Conservation (phyloP, 2,329 filamentous ascomycete species). For the Dendrostoma leiphaemia region DNA sequence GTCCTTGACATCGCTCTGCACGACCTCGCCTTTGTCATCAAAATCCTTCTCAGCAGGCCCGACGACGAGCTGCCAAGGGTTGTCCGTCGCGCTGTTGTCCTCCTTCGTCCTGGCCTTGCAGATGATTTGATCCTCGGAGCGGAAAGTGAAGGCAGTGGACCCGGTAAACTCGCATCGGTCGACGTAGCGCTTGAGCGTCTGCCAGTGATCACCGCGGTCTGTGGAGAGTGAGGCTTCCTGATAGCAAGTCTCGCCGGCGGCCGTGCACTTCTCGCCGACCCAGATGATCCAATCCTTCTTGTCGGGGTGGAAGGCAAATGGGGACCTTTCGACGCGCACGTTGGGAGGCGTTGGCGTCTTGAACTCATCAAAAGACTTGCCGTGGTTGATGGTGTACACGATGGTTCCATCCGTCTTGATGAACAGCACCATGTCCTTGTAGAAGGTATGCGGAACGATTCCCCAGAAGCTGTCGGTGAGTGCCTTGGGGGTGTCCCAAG, state of each 20-base stretch:
- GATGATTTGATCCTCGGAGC: slow-evolving; percentile 53
- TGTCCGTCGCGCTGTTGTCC: slow-evolving; percentile 58
- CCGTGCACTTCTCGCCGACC: slow-evolving; percentile 72
- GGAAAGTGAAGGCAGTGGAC: slow-evolving; percentile 52
- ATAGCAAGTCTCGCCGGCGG: slow-evolving; percentile 57
- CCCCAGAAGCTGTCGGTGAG: slow-evolving; percentile 68
- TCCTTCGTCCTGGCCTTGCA: slow-evolving; percentile 64
- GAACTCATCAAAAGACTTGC: slow-evolving; percentile 71
- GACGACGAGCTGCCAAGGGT: slow-evolving; percentile 67
- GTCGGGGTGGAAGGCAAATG: slow-evolving; percentile 78
- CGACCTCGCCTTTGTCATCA: slow-evolving; percentile 62
- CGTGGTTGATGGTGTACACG: slow-evolving; percentile 80
- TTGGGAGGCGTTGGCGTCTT: slow-evolving; percentile 59
- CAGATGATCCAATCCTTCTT: slow-evolving; percentile 90
- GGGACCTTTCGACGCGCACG: slow-evolving; percentile 31
- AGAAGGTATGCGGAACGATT: slow-evolving; percentile 76
- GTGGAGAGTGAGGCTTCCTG: slow-evolving; percentile 72
- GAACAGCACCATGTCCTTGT: slow-evolving; percentile 85
- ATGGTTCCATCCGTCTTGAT: slow-evolving; percentile 66
- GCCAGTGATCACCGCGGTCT: slow-evolving; percentile 81
- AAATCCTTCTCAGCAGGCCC: slow-evolving; percentile 67
- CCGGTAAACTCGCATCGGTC: slow-evolving; percentile 85
- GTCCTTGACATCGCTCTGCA: slow-evolving; percentile 70
- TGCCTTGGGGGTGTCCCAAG: slow-evolving; percentile 64
- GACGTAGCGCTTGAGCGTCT: slow-evolving; percentile 70